These are phyloP conservation scores for Mallotus nudiflorus DNA, from an alignment of 345 rosid species.

Conservation along the genomic window DNA sequence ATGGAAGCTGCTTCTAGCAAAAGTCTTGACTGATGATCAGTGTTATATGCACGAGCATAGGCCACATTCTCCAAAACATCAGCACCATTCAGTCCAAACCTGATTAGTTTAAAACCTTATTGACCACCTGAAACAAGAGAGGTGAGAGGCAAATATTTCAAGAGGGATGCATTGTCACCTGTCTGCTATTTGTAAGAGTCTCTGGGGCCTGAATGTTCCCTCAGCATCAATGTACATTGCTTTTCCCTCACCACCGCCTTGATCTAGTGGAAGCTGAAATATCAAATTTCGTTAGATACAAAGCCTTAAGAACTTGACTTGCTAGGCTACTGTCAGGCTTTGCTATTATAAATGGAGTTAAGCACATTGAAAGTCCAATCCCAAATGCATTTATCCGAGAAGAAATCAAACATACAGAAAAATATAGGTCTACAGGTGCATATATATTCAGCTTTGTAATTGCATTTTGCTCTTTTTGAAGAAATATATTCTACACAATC, in stretches of 20 bases:
- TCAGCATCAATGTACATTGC: conserved; percentile 99
- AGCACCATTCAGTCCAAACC: conserved; percentile 90
- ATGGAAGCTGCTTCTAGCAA: conserved; percentile 99
- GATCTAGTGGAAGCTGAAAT: conserved; percentile 91
- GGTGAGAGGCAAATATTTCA: conserved; percentile 11
- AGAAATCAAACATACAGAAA: no score
- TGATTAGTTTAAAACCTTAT: conserved; percentile 31
- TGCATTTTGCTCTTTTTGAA: no score
- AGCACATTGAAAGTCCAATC: background rate
- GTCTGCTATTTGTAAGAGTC: conserved; percentile 91
- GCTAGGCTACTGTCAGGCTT: background rate
- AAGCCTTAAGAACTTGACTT: background rate
- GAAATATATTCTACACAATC: no score
- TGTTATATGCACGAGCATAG: conserved; percentile 95
- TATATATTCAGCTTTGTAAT: no score
- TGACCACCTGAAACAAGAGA: conserved; percentile 9
- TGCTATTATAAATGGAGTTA: background rate
- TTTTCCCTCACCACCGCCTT: conserved; percentile 98
- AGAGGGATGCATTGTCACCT: conserved; percentile 43
- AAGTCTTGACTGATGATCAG: conserved; percentile 96
- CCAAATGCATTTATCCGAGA: background rate
- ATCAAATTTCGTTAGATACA: conserved; percentile 12
- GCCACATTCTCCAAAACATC: conserved; percentile 98
- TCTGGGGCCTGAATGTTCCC: conserved; percentile 96
- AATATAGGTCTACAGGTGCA: no score